Percentiles rank a stretch among this genome's conserved stretches.
Evolutionary conservation across 2,329 filamentous ascomycete genomes (phyloP).

Genomic region (Claviceps sp.): DNA sequence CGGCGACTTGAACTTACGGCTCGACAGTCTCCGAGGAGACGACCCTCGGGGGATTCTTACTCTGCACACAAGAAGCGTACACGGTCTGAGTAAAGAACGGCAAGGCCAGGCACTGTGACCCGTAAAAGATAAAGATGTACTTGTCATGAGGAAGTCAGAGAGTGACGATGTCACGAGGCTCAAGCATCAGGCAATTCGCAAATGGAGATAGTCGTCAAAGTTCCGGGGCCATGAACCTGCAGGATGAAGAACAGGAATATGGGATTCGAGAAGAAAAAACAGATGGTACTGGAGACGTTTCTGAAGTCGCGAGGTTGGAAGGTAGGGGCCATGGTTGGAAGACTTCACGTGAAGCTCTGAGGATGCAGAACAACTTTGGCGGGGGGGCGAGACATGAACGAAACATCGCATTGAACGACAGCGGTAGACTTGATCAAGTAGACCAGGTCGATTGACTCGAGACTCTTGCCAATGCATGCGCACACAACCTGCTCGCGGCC

Average conservation of each 20-base stretch:
- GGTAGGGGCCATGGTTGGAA: constrained; percentile 14
- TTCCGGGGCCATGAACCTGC: constrained; percentile 49
- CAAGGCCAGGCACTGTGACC: constrained; percentile 19
- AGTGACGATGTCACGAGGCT: constrained; percentile 33
- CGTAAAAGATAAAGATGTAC: constrained; percentile 34
- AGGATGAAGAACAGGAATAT: constrained; percentile 42
- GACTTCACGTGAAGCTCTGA: not conserved
- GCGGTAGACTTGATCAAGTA: too few species aligned
- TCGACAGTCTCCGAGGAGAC: constrained; percentile 76
- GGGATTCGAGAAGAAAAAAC: constrained; percentile 48
- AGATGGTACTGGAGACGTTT: constrained; percentile 58
- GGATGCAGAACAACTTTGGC: not conserved
- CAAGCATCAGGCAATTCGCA: constrained; percentile 16
- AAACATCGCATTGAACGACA: not conserved
- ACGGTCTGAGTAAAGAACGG: constrained; percentile 37
- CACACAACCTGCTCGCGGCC: too few species aligned
- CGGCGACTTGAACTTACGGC: constrained; percentile 86
- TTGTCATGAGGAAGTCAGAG: constrained; percentile 31
- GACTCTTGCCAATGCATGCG: too few species aligned
- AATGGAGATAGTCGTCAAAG: constrained; percentile 41
- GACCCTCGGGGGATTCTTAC: constrained; percentile 77
- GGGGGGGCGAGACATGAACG: not conserved
- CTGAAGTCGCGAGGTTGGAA: constrained; percentile 19
- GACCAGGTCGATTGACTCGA: too few species aligned
- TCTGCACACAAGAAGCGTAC: constrained; percentile 69